phyloP scores from a whole-genome alignment of 768 basidiomycete species.

The Calocera cornea region DNA sequence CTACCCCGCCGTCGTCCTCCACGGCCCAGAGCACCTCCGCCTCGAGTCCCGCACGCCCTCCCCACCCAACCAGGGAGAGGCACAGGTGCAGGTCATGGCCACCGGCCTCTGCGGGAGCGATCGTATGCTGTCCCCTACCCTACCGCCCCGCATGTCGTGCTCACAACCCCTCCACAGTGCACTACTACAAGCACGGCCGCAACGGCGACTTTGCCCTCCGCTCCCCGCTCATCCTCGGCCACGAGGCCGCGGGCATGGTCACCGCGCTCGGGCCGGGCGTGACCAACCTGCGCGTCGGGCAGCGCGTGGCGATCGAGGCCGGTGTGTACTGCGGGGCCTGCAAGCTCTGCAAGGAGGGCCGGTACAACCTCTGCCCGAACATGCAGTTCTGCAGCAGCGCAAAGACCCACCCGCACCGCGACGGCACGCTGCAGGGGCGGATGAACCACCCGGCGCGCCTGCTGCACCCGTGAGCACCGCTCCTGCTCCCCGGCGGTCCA shows the following conservation, averaged over 20 bases:
- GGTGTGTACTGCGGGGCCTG: conserved; percentile 70
- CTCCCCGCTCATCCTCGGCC: conserved; percentile 79
- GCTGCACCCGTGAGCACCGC: conserved; percentile 76
- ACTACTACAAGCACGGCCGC: conserved; percentile 78
- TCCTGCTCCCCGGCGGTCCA: too few relatives aligned
- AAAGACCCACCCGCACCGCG: conserved; percentile 82
- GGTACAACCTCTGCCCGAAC: conserved; percentile 85
- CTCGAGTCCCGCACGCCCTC: conserved; percentile 59
- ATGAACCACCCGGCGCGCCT: conserved; percentile 84
- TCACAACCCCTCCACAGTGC: conserved; percentile 38
- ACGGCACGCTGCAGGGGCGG: conserved; percentile 75
- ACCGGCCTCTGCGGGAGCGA: conserved; percentile 78
- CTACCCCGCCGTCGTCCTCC: conserved; percentile 64
- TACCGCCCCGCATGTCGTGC: neutral
- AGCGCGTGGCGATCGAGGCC: conserved; percentile 86
- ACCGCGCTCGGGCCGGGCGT: conserved; percentile 69
- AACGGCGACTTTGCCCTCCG: conserved; percentile 87
- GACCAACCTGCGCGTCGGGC: conserved; percentile 48
- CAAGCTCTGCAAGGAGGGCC: conserved; percentile 44
- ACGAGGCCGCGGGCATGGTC: conserved; percentile 81
- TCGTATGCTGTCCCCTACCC: conserved; percentile 21
- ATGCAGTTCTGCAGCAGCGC: conserved; percentile 86
- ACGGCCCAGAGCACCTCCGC: conserved; percentile 71
- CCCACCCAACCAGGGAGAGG: conserved; percentile 58
- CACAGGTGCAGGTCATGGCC: conserved; percentile 61